Conservation (phyloP, 75 land plant genomes). For the Pseudotsuga menziesii region DNA sequence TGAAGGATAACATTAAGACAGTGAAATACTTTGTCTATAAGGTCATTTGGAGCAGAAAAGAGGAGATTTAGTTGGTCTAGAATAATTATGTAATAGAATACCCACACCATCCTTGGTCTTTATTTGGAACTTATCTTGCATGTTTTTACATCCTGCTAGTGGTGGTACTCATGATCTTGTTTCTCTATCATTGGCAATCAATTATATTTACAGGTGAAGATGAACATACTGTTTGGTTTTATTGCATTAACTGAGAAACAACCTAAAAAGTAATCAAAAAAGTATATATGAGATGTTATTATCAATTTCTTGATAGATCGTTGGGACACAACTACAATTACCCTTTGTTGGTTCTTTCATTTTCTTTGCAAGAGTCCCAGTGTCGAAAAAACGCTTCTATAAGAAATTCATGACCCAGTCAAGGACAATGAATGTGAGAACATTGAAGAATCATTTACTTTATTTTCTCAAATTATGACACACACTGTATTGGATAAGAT, state of each 20-base stretch:
- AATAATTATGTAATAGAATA: conserved; percentile 4
- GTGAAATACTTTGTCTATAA: conserved; percentile 48
- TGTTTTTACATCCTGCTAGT: neutral
- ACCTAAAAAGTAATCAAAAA: conserved; percentile 22
- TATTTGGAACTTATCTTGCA: neutral
- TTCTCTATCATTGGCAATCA: neutral
- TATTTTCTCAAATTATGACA: conserved; percentile 1
- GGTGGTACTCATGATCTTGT: neutral
- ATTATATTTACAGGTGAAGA: conserved; percentile 19
- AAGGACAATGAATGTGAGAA: neutral
- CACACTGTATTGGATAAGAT: conserved; percentile 20
- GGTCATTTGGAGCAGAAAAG: conserved; percentile 26
- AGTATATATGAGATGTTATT: conserved; percentile 54
- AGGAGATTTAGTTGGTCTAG: conserved; percentile 16
- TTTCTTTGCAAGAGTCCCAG: conserved; percentile 60
- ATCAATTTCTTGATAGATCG: conserved; percentile 76
- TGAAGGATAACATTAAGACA: conserved; percentile 29
- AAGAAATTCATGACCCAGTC: conserved; percentile 18
- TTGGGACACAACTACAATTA: conserved; percentile 70
- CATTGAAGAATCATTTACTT: neutral
- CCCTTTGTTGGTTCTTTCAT: conserved; percentile 78
- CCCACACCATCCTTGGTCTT: neutral
- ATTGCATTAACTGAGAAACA: conserved; percentile 35
- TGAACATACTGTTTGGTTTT: conserved; percentile 68
- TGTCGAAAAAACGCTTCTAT: conserved; percentile 32